These are phyloP conservation scores for Nemania bipapillata DNA, from an alignment of 2,329 filamentous ascomycete species.

Conservation along the genomic window DNA sequence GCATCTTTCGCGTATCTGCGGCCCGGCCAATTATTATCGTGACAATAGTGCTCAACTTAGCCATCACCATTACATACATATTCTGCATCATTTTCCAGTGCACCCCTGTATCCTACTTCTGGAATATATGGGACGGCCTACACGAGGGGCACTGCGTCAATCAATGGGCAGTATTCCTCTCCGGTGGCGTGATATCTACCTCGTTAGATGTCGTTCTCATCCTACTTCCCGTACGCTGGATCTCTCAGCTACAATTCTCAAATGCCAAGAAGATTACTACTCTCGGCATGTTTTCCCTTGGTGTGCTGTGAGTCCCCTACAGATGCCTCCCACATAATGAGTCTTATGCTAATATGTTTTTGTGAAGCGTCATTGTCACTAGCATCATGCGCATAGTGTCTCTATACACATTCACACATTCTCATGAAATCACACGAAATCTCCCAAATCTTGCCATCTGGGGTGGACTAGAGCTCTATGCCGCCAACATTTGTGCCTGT, in stretches of 20 bases:
- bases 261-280: slow-evolving; percentile 19
- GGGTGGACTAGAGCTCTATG: slow-evolving; percentile 24
- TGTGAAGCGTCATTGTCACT: slow-evolving; percentile 16
- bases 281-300: slow-evolving; percentile 26
- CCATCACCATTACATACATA: slow-evolving; percentile 20
- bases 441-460: slow-evolving; percentile 17
- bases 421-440: slow-evolving; percentile 7
- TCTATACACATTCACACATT: slow-evolving; percentile 24
- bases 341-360: background rate
- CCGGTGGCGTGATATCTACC: slow-evolving; percentile 20
- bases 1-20: slow-evolving; percentile 15
- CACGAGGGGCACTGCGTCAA: slow-evolving; percentile 28
- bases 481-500: slow-evolving; percentile 16
- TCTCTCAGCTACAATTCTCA: slow-evolving; percentile 24
- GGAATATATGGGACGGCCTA: slow-evolving; percentile 27
- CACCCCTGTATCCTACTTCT: slow-evolving; percentile 32
- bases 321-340: background rate
- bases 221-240: slow-evolving; percentile 9
- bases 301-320: slow-evolving; percentile 17
- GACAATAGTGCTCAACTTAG: slow-evolving; percentile 23
- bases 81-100: slow-evolving; percentile 29
- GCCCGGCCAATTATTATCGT: slow-evolving; percentile 12
- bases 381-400: slow-evolving; percentile 27
- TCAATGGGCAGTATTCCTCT: slow-evolving; percentile 21
- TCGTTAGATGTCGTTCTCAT: slow-evolving; percentile 15